Evolutionary conservation across 2,329 filamentous ascomycete species (phyloP), one percentile per base, ranked within the genome.

Genomic region (Fusarium pilosicola): DNA sequence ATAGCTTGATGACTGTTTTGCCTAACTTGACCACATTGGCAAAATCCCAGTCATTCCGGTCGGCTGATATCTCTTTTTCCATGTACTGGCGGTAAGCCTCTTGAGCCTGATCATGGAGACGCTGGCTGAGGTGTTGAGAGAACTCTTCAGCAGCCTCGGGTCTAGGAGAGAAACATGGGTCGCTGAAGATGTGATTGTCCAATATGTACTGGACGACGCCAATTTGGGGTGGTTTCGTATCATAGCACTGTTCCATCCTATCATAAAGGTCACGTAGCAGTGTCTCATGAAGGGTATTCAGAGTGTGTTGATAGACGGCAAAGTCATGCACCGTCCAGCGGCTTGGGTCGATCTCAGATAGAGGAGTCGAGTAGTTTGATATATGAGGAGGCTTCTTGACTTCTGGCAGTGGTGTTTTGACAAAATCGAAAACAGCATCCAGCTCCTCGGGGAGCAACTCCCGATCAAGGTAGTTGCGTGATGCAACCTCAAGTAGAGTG

Each of bases 11-110:
- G 10, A 98, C 94, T 2, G 91, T 90, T 80, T 96, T 94, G 22
- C 95, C 95, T 30, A 99, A 89, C 79, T 95, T 90, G 67, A 98
- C 94, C 64, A 98, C 92, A 81, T 98, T 94, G 71, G 89, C 93
- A 80, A 97, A 96, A 75, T 98, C 91, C 95, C 96, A 98, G 56
- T 94, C 88, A 73, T 95, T 91, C 76, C 94, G 92, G 62, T 92
- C 89, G 39, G 93, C 88, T 3, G 95, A 95, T 4, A 99, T 91
- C 78, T 95, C 89, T 70, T 92, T 90, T 66, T 95, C 90, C 55
- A 98, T 89, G 73, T 95, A 91, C 34, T 89, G 89, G 62, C 92
- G 89, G 80, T 99, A 98, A 10, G 92, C 91, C n/a, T 92, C 90
- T 24, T 89, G 89, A 13, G 96, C 95, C 78, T 92, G 93, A 70